Base-by-base conservation (phyloP, 2,329 filamentous ascomycete genomes). In the Aspergillus fructus region DNA sequence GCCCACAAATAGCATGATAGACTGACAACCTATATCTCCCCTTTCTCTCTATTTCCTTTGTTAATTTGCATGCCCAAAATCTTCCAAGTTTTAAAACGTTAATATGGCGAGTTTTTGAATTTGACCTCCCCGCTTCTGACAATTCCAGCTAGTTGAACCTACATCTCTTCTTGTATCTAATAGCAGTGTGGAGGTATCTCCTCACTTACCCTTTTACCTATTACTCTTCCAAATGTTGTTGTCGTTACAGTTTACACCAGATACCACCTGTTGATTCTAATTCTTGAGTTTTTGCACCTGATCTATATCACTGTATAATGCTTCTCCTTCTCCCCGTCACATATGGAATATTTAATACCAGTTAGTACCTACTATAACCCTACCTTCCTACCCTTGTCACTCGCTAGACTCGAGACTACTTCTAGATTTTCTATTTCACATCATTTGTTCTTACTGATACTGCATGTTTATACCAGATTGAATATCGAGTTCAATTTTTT, bases 1-100 rank as follows among this genome's bases (percentile, higher is more conserved):
- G 69, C 11, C 71, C 71, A 6, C 66, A 68, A 49, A 71, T 72
- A 43, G 54, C 51, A 19, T 54, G 56, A 50, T 64, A 62, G 55
- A 64, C 46, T 59, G 56, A 30, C 27, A 30, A 11, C 55, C 53
- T 37, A 45, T 56, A 54, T 51, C 45, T 34, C 21, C 37, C 39
- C 21, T 6, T 37, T 15, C 41, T 15, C 46, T 53, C 47, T 39
- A 51, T 59, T 49, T 59, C 53, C 24, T 49, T 45, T 39, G 50
- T 55, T 59, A 39, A 46, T 33, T 40, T 56, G 27, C 37, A 33
- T 51, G 45, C 57, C 21, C 47, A 49, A 55, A 55, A 46, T 21
- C 50, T 53, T 41, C 34, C 21, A 19, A 17, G 21, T n/a, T 23
- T 45, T 53, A 24, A 30, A 27, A 17, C 39, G 49, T 51, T 53